Percentiles rank a stretch among this genome's conserved stretches.
Conservation (phyloP, 257 asterid species). For the Lavandula angustifolia region DNA sequence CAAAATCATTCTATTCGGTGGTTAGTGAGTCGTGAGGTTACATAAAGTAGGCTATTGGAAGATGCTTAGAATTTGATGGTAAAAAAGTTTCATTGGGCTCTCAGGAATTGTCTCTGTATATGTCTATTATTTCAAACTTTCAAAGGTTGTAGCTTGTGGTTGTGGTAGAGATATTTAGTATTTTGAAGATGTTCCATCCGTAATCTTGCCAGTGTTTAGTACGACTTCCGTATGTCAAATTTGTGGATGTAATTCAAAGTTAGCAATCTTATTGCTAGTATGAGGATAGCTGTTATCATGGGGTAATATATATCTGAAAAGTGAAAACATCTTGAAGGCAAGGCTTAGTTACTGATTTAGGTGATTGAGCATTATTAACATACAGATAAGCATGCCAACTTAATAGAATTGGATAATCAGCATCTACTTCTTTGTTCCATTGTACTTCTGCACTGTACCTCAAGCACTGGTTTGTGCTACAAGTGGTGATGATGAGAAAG, state of each 20-base stretch:
- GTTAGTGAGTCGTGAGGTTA: slow-evolving; percentile 5
- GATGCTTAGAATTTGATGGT: neutral
- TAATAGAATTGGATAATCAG: neutral
- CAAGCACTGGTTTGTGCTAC: slow-evolving; percentile 11
- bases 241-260: neutral
- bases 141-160: slow-evolving; percentile 3
- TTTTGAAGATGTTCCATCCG: neutral
- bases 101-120: neutral
- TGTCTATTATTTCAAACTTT: neutral
- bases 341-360: neutral
- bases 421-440: neutral
- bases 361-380: neutral
- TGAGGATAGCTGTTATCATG: neutral
- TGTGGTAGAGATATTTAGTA: slow-evolving; percentile 8
- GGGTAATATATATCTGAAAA: neutral
- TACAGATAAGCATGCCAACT: neutral
- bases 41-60: slow-evolving; percentile 11
- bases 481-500: neutral
- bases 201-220: slow-evolving; percentile 1
- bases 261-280: slow-evolving; percentile 1
- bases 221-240: neutral
- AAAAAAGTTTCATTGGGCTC: neutral
- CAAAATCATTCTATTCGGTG: neutral
- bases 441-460: slow-evolving; percentile 6
- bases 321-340: neutral